phyloP scores from a whole-genome alignment of 768 basidiomycete genomes.

The Suillus fuscotomentosus region DNA sequence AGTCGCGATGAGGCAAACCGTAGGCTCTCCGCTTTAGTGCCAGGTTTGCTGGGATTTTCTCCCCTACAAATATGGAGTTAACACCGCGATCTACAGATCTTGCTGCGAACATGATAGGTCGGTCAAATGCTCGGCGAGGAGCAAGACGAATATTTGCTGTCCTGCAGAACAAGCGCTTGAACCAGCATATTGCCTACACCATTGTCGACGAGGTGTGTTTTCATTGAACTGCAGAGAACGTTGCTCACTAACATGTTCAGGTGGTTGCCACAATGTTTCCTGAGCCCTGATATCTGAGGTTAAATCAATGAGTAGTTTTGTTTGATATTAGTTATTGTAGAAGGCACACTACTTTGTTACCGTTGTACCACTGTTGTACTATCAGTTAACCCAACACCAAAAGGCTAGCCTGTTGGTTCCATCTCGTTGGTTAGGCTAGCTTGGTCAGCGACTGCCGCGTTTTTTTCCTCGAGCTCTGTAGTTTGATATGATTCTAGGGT shows the following conservation, averaged over 20 bases:
- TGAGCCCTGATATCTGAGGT: constrained; percentile 29
- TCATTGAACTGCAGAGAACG: neutral
- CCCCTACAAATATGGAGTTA: neutral
- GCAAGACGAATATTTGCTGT: constrained; percentile 92
- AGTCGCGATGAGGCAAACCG: constrained; percentile 87
- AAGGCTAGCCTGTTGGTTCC: neutral
- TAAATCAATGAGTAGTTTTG: neutral
- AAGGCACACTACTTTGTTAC: neutral
- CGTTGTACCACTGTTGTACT: neutral
- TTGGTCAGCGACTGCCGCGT: neutral
- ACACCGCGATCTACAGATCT: constrained; percentile 54
- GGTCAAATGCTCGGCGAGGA: constrained; percentile 90
- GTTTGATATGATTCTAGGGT: neutral
- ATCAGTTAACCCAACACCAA: neutral
- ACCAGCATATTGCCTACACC: constrained; percentile 88
- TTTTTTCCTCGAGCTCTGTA: neutral
- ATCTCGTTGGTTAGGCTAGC: neutral
- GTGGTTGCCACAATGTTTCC: constrained; percentile 63
- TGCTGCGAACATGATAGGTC: constrained; percentile 97
- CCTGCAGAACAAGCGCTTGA: constrained; percentile 90
- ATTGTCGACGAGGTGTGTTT: constrained; percentile 81
- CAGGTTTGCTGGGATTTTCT: constrained; percentile 52
- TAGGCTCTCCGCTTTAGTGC: constrained; percentile 88
- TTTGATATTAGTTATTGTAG: neutral
- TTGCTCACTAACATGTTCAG: constrained; percentile 29